Evolutionary conservation across 2,329 filamentous ascomycete genomes (phyloP).

Genomic region (Colletotrichum sp.): DNA sequence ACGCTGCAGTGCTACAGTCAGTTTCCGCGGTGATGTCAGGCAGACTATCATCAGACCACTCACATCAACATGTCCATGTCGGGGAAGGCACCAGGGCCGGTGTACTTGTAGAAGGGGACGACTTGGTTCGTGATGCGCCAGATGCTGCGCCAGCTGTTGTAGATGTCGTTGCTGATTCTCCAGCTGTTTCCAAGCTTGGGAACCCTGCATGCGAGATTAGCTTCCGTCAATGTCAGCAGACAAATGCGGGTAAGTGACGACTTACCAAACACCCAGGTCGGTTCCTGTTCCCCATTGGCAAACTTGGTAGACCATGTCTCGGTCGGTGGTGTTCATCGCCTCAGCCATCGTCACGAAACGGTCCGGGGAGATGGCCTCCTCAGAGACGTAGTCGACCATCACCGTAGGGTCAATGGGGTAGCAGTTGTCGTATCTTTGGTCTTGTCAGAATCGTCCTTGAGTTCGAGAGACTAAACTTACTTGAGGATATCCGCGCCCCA

Average conservation of each 20-base stretch:
- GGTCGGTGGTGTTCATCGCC: constrained; percentile 41
- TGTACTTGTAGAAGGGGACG: constrained; percentile 49
- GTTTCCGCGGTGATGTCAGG: background rate
- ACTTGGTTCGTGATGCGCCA: constrained; percentile 59
- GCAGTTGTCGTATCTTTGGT: constrained; percentile 51
- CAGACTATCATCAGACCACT: constrained; percentile 11
- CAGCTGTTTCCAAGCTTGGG: constrained; percentile 44
- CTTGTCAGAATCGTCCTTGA: rapidly evolving
- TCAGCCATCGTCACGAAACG: constrained; percentile 53
- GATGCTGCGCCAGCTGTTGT: constrained; percentile 54
- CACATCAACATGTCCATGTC: constrained; percentile 59
- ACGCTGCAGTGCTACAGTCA: constrained; percentile 33
- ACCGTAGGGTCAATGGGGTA: constrained; percentile 46
- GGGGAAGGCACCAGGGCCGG: constrained; percentile 51
- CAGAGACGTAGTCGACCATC: constrained; percentile 46
- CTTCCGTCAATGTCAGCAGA: background rate
- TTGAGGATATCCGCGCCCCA: constrained; percentile 58
- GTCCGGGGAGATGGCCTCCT: constrained; percentile 41
- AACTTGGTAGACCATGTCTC: constrained; percentile 52
- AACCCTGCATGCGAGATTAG: background rate
- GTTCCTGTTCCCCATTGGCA: constrained; percentile 59
- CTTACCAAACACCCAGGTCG: constrained; percentile 49
- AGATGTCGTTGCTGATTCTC: constrained; percentile 61
- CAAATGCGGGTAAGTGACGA: background rate
- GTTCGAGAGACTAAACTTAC: constrained; percentile 33